Base-by-base conservation (phyloP, 2,329 filamentous ascomycete species). In the Botrytis porri region DNA sequence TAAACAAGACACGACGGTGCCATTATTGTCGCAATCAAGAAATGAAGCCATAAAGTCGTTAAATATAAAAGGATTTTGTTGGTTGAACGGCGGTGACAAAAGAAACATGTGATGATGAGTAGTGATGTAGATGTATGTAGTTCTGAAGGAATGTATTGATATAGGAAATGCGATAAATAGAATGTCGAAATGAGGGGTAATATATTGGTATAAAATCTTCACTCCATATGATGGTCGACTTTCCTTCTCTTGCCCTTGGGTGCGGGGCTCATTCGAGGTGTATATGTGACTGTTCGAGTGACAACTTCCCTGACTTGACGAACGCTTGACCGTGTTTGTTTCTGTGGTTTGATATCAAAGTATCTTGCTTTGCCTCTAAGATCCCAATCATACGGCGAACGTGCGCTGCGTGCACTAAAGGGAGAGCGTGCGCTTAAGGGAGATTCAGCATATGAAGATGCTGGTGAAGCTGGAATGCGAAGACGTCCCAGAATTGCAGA, bases 201-300 rank as follows among this genome's bases (percentile, higher is more conserved):
- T 5, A 39, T 70, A n/a, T 60, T 62, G 32, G 41, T 48, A 72
- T 70, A 54, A 45, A 25, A 37, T n/a, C 22, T 73, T 69, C 83
- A 86, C 77, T 88, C 65, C 65, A 57, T 48, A 57, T 69, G 16
- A 14, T 69, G 65, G 6, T 69, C 86, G 74, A 89, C 83, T 85
- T 93, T 97, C 84, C 95, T 91, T 84, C 94, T 90, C 88, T 98
- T 98, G 76, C 95, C 95, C 82, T 95, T 95, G 12, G 94, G 95
- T 54, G 95, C 94, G 37, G 95, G 93, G 77, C 94, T 93, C 84
- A 98, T 93, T 76, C 91, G 87, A 75, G 90, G 92, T 81, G 93
- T 97, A 83, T 97, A 97, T 59, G 93, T 97, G 74, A 97, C 93
- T 25, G 94, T 98, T 77, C 94, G 88, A n/a, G 95, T 98, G 70